Evolutionary conservation across 2,329 filamentous ascomycete species (phyloP), one percentile per base, ranked within the genome.

Genomic region (Aspergillus alliaceus): DNA sequence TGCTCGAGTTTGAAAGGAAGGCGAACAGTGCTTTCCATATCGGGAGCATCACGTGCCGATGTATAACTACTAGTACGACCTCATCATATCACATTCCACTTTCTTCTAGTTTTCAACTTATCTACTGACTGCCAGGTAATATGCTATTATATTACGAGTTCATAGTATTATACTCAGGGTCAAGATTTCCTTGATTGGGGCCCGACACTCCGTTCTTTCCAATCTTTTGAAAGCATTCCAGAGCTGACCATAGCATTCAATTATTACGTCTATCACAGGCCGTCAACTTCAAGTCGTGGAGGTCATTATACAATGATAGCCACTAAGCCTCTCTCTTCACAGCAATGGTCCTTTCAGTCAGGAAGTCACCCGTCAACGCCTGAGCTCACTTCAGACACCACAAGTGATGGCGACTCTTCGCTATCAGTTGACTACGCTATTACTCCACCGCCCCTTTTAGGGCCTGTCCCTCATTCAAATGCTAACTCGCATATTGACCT

Each of bases 261-360:
- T 12, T 18, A 42, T 46, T 53, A 46, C 51, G 24, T 24, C 50
- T 53, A 44, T 40, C 44, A 44, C 50, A 11, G 15, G 39, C 37
- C 3, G 20, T 42, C 29, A 44, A 53, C 29, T 14, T 12, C 39
- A 22, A 18, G 9, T 8, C 3, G 20, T 53, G 20, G 22, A 25
- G 6, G 55, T 66, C 11, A 27, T 12, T 47, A 32, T 46, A 51
- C 29, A 40, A 46, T 48, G 39, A 24, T 42, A 29, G n/a, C 14
- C 31, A 20, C 48, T 20, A 22, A 39, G n/a, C 65, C 58, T 64
- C 65, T 63, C 53, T 69, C 66, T 54, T 64, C 64, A 20, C 64
- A 69, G 59, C 61, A 67, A 59, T 53, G 51, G 22, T 25, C 14
- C 14, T 42, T 35, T 9, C 48, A 22, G 4, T 14, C 27, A 22